Conservation (phyloP, 139 green algal species). For the Mesotaenium endlicherianum region DNA sequence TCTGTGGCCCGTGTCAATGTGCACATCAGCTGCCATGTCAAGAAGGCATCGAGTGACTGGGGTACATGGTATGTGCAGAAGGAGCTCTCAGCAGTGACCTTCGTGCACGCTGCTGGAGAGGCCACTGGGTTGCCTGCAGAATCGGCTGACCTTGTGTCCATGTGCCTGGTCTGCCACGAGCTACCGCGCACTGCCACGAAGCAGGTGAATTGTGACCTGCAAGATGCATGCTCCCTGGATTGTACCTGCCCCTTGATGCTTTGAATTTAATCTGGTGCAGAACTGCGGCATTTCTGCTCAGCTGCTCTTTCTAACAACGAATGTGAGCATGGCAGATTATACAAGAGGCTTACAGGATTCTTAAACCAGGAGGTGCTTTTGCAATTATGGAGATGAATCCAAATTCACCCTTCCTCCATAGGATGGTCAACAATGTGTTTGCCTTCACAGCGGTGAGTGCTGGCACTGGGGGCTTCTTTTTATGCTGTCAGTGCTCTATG, state of each 20-base stretch:
- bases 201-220: constrained; percentile 31
- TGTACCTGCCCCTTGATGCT: too few relatives aligned
- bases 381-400: constrained; percentile 58
- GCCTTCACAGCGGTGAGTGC: constrained; percentile 49
- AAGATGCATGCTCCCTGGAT: too few relatives aligned
- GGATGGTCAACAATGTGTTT: constrained; percentile 50
- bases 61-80: too few relatives aligned
- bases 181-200: constrained; percentile 43
- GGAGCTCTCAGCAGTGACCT: too few relatives aligned
- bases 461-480: too few relatives aligned
- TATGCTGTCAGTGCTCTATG: too few relatives aligned
- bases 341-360: constrained; percentile 40
- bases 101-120: constrained; percentile 49
- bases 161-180: constrained; percentile 54
- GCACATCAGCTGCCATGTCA: too few relatives aligned
- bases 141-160: constrained; percentile 48
- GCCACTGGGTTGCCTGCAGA: constrained; percentile 24
- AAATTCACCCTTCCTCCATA: constrained; percentile 26
- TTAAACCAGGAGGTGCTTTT: constrained; percentile 47
- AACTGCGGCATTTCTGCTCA: too few relatives aligned
- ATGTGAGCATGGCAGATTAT: constrained; percentile 32
- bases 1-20: too few relatives aligned
- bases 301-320: neutral
- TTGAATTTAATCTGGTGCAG: too few relatives aligned
- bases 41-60: too few relatives aligned